Conservation (phyloP, 805 yeast species). For the Nakazawaea ambrosiae region DNA sequence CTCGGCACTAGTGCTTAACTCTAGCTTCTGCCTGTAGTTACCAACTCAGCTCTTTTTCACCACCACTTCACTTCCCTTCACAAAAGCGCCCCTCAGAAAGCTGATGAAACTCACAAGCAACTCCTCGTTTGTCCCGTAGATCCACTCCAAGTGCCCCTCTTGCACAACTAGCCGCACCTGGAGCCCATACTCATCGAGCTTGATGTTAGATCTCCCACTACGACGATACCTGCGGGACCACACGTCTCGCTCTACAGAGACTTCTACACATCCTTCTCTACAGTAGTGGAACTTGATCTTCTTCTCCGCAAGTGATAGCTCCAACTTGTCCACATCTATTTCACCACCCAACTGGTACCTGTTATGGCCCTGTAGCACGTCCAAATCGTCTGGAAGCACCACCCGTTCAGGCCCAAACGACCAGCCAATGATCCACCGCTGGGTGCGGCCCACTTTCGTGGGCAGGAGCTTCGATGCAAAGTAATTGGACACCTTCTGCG, state of each 20-base stretch:
- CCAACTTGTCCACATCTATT: neutral
- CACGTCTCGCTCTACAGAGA: conserved; percentile 13
- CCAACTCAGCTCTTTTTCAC: too few relatives aligned
- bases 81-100: neutral
- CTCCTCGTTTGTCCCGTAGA: conserved; percentile 17
- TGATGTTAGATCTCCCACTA: neutral
- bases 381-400: neutral
- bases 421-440: conserved; percentile 34
- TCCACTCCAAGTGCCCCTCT: too few relatives aligned
- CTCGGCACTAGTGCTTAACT: too few relatives aligned
- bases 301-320: neutral
- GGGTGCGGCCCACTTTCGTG: conserved; percentile 14
- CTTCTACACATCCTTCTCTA: neutral
- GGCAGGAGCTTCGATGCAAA: conserved; percentile 15
- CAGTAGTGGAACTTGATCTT: neutral
- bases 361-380: too few relatives aligned
- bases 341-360: neutral
- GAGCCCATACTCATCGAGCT: neutral
- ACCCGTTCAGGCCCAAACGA: conserved; percentile 15
- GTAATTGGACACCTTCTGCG: conserved; percentile 17
- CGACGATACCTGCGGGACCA: conserved; percentile 24
- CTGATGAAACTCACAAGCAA: conserved; percentile 23
- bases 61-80: too few relatives aligned
- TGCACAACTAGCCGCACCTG: too few relatives aligned
- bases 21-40: too few relatives aligned